Conservation (phyloP, 2,329 filamentous ascomycete genomes). For the Ophiostoma montium region DNA sequence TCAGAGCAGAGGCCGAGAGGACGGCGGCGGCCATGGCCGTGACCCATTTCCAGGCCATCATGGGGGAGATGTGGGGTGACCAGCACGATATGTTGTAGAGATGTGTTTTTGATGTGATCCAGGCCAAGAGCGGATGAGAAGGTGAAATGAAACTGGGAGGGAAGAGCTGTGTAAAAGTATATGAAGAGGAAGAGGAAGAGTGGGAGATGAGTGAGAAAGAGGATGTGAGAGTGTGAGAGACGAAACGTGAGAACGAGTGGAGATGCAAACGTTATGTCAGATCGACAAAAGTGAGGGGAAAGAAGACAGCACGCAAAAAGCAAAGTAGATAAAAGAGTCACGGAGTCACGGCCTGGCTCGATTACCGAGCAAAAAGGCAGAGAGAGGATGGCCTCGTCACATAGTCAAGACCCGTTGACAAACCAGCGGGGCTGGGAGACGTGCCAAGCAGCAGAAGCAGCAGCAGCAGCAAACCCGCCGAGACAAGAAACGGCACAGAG, state of each 20-base stretch:
- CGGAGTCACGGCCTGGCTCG: no score
- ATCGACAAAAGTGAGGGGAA: no score
- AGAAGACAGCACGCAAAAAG: neutral
- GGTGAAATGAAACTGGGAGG: no score
- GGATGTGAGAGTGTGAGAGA: neutral
- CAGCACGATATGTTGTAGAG: no score
- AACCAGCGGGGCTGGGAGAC: neutral
- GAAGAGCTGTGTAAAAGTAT: no score
- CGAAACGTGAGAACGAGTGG: neutral
- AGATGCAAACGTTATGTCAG: neutral
- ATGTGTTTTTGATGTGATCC: no score
- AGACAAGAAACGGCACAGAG: neutral
- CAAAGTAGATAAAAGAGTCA: neutral
- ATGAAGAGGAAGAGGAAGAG: no score
- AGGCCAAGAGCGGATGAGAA: no score
- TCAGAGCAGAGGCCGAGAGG: constrained; percentile 18
- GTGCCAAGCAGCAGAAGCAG: no score
- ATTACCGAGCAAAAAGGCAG: no score
- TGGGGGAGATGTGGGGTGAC: constrained; percentile 12
- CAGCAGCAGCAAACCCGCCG: neutral
- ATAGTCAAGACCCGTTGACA: no score
- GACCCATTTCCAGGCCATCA: constrained; percentile 22
- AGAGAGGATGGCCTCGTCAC: no score
- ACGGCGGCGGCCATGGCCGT: constrained; percentile 16
- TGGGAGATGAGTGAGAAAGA: neutral